Conservation (phyloP, 805 yeast genomes). For the Candida odintsovae region DNA sequence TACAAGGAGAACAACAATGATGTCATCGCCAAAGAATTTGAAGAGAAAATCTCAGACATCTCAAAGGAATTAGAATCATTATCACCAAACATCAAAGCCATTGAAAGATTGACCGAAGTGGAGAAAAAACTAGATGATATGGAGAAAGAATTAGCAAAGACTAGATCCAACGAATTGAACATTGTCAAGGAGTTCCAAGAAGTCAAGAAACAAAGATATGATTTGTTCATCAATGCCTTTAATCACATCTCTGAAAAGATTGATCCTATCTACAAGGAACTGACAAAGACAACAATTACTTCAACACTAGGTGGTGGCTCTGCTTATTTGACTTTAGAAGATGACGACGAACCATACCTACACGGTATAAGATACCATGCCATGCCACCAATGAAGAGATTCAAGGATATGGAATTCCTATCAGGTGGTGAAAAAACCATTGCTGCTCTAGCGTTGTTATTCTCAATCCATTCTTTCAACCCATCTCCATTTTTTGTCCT, state of each 20-base stretch:
- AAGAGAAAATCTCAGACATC: constrained; percentile 31
- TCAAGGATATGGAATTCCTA: constrained; percentile 83
- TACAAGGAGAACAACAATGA: constrained; percentile 32
- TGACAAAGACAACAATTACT: constrained; percentile 55
- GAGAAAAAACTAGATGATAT: constrained; percentile 52
- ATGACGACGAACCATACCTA: constrained; percentile 83
- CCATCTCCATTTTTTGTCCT: constrained; percentile 95
- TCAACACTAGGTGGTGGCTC: constrained; percentile 80
- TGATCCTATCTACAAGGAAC: constrained; percentile 76
- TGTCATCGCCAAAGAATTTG: constrained; percentile 29
- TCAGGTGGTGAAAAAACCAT: constrained; percentile 97
- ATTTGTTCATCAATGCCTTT: constrained; percentile 64
- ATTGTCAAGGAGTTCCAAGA: constrained; percentile 50
- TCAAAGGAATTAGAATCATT: constrained; percentile 31
- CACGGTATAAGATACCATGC: constrained; percentile 87
- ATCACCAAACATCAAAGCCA: constrained; percentile 80
- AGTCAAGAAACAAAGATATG: constrained; percentile 54
- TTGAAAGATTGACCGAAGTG: constrained; percentile 67
- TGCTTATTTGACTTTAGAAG: constrained; percentile 83
- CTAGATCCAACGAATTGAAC: constrained; percentile 55
- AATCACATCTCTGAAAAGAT: constrained; percentile 68
- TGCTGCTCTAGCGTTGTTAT: constrained; percentile 89
- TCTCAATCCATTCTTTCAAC: constrained; percentile 83
- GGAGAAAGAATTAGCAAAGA: constrained; percentile 57
- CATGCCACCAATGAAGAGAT: constrained; percentile 93